Percentiles rank a stretch among this genome's conserved stretches.
Conservation (phyloP, 106 monocot genomes). For the Dactylorhiza incarnata region DNA sequence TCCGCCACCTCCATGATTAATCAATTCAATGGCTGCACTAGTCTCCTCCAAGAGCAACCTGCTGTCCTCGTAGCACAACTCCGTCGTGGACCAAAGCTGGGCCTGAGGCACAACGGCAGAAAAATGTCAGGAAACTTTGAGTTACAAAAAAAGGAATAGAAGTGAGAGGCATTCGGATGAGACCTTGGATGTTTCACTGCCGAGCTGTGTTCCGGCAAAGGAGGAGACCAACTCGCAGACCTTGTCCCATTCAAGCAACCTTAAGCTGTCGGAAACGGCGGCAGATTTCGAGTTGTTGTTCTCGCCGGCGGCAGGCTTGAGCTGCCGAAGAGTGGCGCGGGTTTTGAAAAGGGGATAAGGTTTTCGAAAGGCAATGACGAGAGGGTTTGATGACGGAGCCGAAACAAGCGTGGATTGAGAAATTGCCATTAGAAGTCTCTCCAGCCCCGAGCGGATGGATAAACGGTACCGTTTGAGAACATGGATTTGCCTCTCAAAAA, state of each 20-base stretch:
- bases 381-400: background rate
- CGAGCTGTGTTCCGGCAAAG: constrained; percentile 61
- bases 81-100: constrained; percentile 32
- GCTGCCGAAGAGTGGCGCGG: constrained; percentile 12
- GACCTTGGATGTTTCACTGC: constrained; percentile 62
- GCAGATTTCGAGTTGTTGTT: constrained; percentile 10
- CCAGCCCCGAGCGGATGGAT: background rate
- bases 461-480: background rate
- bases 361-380: background rate
- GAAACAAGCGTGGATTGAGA: background rate
- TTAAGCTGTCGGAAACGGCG: constrained; percentile 47
- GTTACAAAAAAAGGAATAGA: too few relatives aligned
- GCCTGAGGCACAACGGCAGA: constrained; percentile 19
- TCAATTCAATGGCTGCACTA: constrained; percentile 60
- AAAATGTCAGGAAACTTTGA: background rate
- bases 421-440: background rate
- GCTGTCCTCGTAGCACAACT: constrained; percentile 59
- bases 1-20: constrained; percentile 39
- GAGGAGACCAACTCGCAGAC: constrained; percentile 69
- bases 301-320: constrained; percentile 12
- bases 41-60: constrained; percentile 54
- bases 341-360: background rate
- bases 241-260: constrained; percentile 75
- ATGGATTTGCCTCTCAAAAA: too few relatives aligned
- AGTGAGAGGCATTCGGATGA: background rate